Percentiles rank a stretch among this genome's conserved stretches.
These are phyloP conservation scores for Rhododendron vialii DNA, from an alignment of 148 eudicot genomes.

Conservation along the genomic window DNA sequence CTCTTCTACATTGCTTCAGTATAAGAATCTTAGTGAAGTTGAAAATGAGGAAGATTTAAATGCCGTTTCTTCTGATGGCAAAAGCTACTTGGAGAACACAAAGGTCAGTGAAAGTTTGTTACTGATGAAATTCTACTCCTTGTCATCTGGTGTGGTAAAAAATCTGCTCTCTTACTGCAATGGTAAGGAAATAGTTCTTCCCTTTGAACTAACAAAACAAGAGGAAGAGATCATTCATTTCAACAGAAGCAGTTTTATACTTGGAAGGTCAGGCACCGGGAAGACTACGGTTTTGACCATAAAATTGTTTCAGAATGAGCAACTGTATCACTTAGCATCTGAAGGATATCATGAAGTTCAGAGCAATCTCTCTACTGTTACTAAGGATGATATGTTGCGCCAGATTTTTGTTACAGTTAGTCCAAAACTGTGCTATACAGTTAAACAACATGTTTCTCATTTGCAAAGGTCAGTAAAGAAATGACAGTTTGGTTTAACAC, in stretches of 20 bases:
- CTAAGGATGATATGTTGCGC: slow-evolving; percentile 28
- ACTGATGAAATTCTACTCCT: slow-evolving; percentile 69
- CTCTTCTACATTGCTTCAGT: slow-evolving; percentile 32
- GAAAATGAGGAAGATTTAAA: slow-evolving; percentile 13
- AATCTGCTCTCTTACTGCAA: slow-evolving; percentile 50
- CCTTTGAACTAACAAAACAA: slow-evolving; percentile 67
- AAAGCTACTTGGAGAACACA: slow-evolving; percentile 52
- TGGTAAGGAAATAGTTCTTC: slow-evolving; percentile 53
- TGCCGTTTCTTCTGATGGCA: slow-evolving; percentile 21
- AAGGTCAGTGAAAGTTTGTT: slow-evolving; percentile 67
- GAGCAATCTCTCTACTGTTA: neutral
- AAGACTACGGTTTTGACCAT: slow-evolving; percentile 76
- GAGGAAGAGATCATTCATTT: slow-evolving; percentile 43
- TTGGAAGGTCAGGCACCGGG: slow-evolving; percentile 83
- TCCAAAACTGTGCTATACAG: slow-evolving; percentile 65
- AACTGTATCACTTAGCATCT: slow-evolving; percentile 32
- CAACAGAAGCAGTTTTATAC: slow-evolving; percentile 49
- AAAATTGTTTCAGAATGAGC: slow-evolving; percentile 62
- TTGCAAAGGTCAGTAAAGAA: slow-evolving; percentile 45
- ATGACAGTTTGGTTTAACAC: neutral
- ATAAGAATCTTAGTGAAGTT: slow-evolving; percentile 17
- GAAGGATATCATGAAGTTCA: slow-evolving; percentile 26
- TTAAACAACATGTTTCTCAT: slow-evolving; percentile 59
- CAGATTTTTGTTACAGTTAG: slow-evolving; percentile 85
- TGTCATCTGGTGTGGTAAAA: slow-evolving; percentile 43